A percentile compares a stretch with the other conserved stretches of the same genome.
Conservation (phyloP, 176 grass and related monocot genomes). For the Triticum aestivum region DNA sequence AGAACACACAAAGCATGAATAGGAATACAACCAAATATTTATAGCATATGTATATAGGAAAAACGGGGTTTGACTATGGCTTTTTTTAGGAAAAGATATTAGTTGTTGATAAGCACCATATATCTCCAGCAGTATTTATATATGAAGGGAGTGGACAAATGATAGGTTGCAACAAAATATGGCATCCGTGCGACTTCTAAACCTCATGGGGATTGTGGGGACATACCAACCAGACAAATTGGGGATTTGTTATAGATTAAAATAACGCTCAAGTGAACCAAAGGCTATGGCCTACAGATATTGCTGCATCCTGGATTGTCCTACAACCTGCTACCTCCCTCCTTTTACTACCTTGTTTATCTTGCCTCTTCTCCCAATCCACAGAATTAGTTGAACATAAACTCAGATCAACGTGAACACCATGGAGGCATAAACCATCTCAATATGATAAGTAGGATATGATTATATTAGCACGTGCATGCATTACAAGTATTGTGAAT, state of each 20-base stretch:
- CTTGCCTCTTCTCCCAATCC: too few relatives aligned
- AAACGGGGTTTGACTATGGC: background rate
- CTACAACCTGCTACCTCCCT: too few relatives aligned
- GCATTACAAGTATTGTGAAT: background rate
- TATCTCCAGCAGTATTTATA: background rate
- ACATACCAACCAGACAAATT: background rate
- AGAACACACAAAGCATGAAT: slow-evolving; percentile 5
- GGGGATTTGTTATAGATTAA: background rate
- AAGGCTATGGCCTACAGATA: background rate
- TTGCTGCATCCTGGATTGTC: too few relatives aligned
- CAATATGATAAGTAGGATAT: too few relatives aligned
- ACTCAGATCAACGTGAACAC: too few relatives aligned
- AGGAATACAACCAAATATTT: slow-evolving; percentile 6
- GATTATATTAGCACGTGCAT: too few relatives aligned
- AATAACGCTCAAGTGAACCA: background rate
- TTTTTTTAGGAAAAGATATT: background rate
- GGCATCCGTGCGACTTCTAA: background rate
- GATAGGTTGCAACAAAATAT: background rate
- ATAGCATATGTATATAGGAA: background rate
- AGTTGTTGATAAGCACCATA: background rate
- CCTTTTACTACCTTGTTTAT: too few relatives aligned
- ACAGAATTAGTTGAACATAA: too few relatives aligned
- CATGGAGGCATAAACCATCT: too few relatives aligned
- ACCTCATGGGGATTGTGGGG: background rate
- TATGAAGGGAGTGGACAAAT: slow-evolving; percentile 16